Conservation (phyloP, 1,284 basidiomycete genomes). For the Boletus mariae region DNA sequence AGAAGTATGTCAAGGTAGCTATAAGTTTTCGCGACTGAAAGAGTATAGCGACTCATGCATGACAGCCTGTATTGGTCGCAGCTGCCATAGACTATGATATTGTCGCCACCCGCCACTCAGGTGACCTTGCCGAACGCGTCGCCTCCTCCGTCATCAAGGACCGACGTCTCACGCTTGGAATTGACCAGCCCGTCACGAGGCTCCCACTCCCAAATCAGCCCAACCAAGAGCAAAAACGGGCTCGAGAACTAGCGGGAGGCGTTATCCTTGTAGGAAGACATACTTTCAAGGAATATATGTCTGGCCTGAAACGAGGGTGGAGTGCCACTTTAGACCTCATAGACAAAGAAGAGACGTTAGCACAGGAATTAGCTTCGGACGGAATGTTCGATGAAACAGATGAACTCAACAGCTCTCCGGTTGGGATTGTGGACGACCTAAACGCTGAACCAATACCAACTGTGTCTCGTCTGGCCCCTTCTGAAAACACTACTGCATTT, state of each 20-base stretch:
- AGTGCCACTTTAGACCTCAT: constrained; percentile 66
- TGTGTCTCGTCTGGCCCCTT: constrained; percentile 38
- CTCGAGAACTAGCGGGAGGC: constrained; percentile 76
- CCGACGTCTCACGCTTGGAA: constrained; percentile 57
- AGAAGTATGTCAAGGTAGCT: constrained; percentile 92
- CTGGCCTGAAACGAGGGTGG: constrained; percentile 85
- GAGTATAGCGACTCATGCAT: constrained; percentile 7
- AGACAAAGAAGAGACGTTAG: constrained; percentile 75
- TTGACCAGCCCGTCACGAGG: constrained; percentile 51
- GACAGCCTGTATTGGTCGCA: constrained; percentile 88
- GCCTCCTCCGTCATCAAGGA: constrained; percentile 68
- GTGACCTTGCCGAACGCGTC: constrained; percentile 77
- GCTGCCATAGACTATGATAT: constrained; percentile 92
- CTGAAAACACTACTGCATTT: constrained; percentile 38
- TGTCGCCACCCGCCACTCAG: constrained; percentile 77
- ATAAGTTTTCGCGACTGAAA: constrained; percentile 1
- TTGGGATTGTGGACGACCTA: constrained; percentile 29
- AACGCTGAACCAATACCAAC: constrained; percentile 39
- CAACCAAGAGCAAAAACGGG: constrained; percentile 52
- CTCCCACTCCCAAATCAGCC: constrained; percentile 53
- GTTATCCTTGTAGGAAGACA: constrained; percentile 86
- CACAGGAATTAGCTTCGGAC: constrained; percentile 67
- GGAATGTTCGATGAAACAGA: constrained; percentile 72
- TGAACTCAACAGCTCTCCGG: constrained; percentile 27
- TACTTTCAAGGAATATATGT: constrained; percentile 93